Base-by-base conservation (phyloP, 2,329 filamentous ascomycete genomes). In the Pseudomassariella vexata region DNA sequence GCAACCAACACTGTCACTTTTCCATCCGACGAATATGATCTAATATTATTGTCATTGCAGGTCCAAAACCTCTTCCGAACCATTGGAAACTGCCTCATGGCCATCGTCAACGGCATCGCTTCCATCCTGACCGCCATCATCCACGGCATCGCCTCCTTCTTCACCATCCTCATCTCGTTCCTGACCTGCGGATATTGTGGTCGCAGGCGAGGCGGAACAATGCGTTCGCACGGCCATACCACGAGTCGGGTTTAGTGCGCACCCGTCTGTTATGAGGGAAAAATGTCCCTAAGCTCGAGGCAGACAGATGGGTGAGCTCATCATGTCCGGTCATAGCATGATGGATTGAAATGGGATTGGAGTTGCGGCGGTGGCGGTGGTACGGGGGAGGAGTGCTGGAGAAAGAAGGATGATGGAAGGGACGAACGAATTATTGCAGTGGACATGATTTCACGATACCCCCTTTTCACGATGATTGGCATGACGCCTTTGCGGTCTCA, bases 41-140 rank as follows among this genome's bases (percentile, higher is more conserved):
- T n/a, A n/a, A n/a, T n/a, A n/a, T n/a, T n/a, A n/a, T n/a, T n/a
- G n/a, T n/a, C n/a, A n/a, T n/a, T n/a, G 37, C 44, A 82, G 78
- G 68, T 84, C 53, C 47, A 66, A 50, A 64, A 64, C 50, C 56
- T 75, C 55, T 70, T 82, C 60, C 70, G 64, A 42, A 72, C 79
- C 47, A 79, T 85, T 56, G 82, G 81, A 34, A 64, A 63, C 42
- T 71, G 70, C 52, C 68, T 85, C 40, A 85, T 82, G 70, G 73
- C 75, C 49, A 69, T 86, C 48, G 70, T 86, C 45, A 72, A 75
- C 45, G 79, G 73, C 47, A 76, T 86, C 47, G 81, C 74, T 33
- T 55, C 60, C 42, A 73, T 85, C 58, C 63, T 82, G 32, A 71
- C 69, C 42, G 76, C 77, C 48, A 80, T 86, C 52, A 73, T 86